Percentiles rank a stretch among this genome's conserved stretches.
These are phyloP conservation scores for Podila verticillata DNA, from an alignment of 192 early-diverging fungal genomes.

Conservation along the genomic window DNA sequence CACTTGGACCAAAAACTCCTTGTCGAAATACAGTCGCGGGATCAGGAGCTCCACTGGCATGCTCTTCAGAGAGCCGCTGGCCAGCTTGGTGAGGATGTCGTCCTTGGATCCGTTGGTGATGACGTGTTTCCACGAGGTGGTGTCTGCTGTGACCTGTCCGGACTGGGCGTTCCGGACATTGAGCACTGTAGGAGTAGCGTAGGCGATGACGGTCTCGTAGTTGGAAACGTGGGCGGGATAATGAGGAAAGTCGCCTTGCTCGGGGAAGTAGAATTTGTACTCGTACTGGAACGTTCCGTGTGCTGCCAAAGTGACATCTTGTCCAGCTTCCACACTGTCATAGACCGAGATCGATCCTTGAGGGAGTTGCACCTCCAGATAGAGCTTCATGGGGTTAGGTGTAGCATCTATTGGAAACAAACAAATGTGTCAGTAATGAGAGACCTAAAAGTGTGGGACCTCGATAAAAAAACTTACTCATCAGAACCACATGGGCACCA, in stretches of 20 bases:
- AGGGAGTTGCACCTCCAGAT: slow-evolving; percentile 56
- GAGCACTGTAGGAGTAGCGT: slow-evolving; percentile 21
- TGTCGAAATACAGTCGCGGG: slow-evolving; percentile 24
- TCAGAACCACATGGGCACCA: slow-evolving; percentile 38
- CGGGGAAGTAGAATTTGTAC: slow-evolving; percentile 61
- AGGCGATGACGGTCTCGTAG: slow-evolving; percentile 38
- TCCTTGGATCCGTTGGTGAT: slow-evolving; percentile 19
- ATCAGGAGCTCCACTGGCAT: slow-evolving; percentile 32
- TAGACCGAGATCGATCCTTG: slow-evolving; percentile 49
- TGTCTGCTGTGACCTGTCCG: slow-evolving; percentile 4
- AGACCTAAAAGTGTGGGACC: too few species aligned
- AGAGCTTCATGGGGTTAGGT: slow-evolving; percentile 42
- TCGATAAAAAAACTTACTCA: slow-evolving; percentile 38
- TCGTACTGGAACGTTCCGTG: slow-evolving; percentile 42
- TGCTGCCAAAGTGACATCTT: slow-evolving; percentile 21
- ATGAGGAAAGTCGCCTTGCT: slow-evolving; percentile 46
- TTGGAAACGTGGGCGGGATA: slow-evolving; percentile 51
- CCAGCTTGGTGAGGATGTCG: slow-evolving; percentile 18
- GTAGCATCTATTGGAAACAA: slow-evolving; percentile 53
- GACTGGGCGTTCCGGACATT: slow-evolving; percentile 12
- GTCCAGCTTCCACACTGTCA: slow-evolving; percentile 8
- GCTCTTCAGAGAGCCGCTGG: slow-evolving; percentile 15
- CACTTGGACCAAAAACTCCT: slow-evolving; percentile 15
- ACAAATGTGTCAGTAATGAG: too few species aligned
- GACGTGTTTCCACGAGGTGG: slow-evolving; percentile 23